Evolutionary conservation across 805 yeast genomes (phyloP), one percentile per base, ranked within the genome.

Genomic region (Kodamaea lidongshanica): DNA sequence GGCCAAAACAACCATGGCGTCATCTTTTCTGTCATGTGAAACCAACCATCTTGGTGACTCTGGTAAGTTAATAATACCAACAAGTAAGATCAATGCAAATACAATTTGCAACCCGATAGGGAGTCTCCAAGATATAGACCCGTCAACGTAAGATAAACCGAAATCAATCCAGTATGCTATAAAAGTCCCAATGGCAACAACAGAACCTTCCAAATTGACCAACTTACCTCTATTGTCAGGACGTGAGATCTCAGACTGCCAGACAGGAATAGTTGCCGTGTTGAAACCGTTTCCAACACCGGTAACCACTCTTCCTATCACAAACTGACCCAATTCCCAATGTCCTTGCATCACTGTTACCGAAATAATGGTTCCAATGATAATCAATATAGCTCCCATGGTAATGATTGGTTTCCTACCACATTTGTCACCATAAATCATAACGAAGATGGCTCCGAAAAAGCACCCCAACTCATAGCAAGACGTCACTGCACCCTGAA

Each of bases 11-110:
- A 56, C 52, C 39, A 61, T 54, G 19, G 81, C 80, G 41, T 75
- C 79, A 23, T 60, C 65, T 38, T 61, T 57, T 44, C 73, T 58
- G 33, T 67, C 69, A 33, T 69, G 62, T 12, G 74, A 61, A 40
- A 77, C 63, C 48, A 78, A 63, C 80, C 81, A 78, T 70, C 85
- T 72, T 46, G 86, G 84, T 5, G 84, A 77, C 48, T 78, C 86
- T 23, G 84, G 84, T 42, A 76, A 48, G 29, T 58, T 50, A 19
- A 56, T 40, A 7, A 66, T 55, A 31, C 71, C 61, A 5, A 44
- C 28, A n/a, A 60, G 54, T 37, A 72, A 54, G 11, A 65, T 33
- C 7, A 51, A 28, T 9, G 77, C 76, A 34, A 74, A 73, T 23
- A 71, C 39, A 25, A 70, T 56, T 60, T 67, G 54, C 34, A 56